Percentiles rank a stretch among this genome's conserved stretches.
These are phyloP conservation scores for Podaxis mareebaensis DNA, from an alignment of 768 basidiomycete species.

Conservation along the genomic window DNA sequence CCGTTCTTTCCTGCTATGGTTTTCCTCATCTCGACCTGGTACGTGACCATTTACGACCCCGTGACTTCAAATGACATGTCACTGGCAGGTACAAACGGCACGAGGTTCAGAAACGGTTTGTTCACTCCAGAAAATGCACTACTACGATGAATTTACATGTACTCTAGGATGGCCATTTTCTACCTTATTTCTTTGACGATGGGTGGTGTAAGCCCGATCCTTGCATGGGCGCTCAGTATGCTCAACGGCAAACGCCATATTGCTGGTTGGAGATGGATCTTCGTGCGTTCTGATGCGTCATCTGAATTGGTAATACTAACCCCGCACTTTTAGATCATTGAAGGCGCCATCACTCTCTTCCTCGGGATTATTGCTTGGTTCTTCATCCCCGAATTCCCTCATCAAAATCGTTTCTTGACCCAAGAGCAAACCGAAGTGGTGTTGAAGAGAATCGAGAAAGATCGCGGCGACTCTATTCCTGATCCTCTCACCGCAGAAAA, in stretches of 20 bases:
- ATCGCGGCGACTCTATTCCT: slow-evolving; percentile 32
- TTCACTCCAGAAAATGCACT: not conserved
- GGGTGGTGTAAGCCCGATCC: slow-evolving; percentile 27
- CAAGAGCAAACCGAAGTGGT: slow-evolving; percentile 29
- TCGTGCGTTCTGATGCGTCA: slow-evolving; percentile 19
- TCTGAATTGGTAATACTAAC: not conserved
- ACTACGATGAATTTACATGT: not conserved
- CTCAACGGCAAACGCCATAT: slow-evolving; percentile 23
- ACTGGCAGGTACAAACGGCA: slow-evolving; percentile 25
- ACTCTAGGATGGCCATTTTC: slow-evolving; percentile 25
- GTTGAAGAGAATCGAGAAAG: slow-evolving; percentile 30
- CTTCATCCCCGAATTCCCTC: slow-evolving; percentile 27
- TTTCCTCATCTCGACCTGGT: slow-evolving; percentile 50
- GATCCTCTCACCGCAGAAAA: slow-evolving; percentile 29
- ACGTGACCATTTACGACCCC: slow-evolving; percentile 1
- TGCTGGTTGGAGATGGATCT: slow-evolving; percentile 31
- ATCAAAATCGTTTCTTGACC: slow-evolving; percentile 29
- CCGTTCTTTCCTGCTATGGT: slow-evolving; percentile 47
- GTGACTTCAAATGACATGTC: not conserved
- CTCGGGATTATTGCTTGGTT: slow-evolving; percentile 24
- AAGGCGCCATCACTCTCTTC: slow-evolving; percentile 27
- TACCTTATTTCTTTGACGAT: slow-evolving; percentile 25
- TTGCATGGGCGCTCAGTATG: slow-evolving; percentile 25
- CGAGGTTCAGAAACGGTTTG: slow-evolving; percentile 32
- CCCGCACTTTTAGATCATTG: slow-evolving; percentile 24